These are phyloP conservation scores for Pythium rhizo-oryzae DNA, from an alignment of 352 stramenopile species.

Conservation along the genomic window DNA sequence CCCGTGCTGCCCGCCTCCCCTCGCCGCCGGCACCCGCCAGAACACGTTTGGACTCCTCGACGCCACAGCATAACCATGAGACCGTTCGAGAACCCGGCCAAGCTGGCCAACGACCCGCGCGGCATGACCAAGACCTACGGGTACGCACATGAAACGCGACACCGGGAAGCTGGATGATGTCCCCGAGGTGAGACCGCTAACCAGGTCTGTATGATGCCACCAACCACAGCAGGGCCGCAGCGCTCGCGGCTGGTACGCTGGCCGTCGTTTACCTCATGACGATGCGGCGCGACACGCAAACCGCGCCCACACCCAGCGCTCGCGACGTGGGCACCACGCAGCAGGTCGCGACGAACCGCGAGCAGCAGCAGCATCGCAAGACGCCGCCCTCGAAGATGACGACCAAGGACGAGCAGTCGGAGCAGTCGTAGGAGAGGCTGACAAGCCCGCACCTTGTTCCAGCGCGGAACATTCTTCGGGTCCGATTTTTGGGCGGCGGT, in stretches of 20 bases:
- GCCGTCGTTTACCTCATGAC: slow-evolving; percentile 27
- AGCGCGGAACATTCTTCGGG: slow-evolving; percentile 5
- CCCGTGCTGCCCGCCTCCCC: no score
- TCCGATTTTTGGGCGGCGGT: neutral
- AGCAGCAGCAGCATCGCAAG: slow-evolving; percentile 30
- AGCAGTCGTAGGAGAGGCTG: no score
- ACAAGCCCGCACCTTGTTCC: neutral
- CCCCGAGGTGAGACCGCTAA: neutral
- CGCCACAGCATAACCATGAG: slow-evolving; percentile 6
- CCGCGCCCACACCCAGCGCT: slow-evolving; percentile 4
- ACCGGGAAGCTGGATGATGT: neutral
- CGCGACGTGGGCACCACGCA: slow-evolving; percentile 25
- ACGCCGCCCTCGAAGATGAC: slow-evolving; percentile 22
- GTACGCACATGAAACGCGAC: slow-evolving; percentile 6
- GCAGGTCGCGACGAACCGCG: slow-evolving; percentile 31
- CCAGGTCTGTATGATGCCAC: neutral
- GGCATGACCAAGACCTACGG: slow-evolving; percentile 35
- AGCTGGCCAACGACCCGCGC: slow-evolving; percentile 24
- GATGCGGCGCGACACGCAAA: slow-evolving; percentile 22
- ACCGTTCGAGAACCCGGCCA: slow-evolving; percentile 30
- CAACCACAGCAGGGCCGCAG: slow-evolving; percentile 23
- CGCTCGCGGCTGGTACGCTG: slow-evolving; percentile 22
- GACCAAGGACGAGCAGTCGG: slow-evolving; percentile 7
- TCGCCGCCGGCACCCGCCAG: neutral
- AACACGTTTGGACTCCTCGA: neutral